A percentile compares a stretch with the other conserved stretches of the same genome.
phyloP scores from a whole-genome alignment of 179 eudicot species.

The Silene noctiflora region DNA sequence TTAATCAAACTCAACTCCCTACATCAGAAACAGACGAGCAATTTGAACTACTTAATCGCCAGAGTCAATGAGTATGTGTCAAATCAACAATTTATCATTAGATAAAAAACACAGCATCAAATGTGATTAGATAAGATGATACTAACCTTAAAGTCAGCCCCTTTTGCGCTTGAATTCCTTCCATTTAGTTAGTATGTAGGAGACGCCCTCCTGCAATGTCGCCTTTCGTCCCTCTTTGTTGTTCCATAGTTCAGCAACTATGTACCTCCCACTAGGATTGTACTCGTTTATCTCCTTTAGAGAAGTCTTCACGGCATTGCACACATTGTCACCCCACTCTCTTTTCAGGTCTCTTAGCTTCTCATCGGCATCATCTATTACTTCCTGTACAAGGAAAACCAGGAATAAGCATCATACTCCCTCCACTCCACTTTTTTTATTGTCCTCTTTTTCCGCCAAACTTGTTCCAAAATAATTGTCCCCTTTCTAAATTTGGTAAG shows the following conservation, averaged over 20 bases:
- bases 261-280: constrained; percentile 56
- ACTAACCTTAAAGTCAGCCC: constrained; percentile 29
- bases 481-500: background rate
- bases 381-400: constrained; percentile 33
- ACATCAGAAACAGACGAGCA: constrained; percentile 10
- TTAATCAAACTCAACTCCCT: background rate
- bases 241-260: constrained; percentile 50
- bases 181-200: constrained; percentile 42
- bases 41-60: background rate
- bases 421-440: too few relatives aligned
- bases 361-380: constrained; percentile 40
- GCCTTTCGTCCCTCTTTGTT: constrained; percentile 42
- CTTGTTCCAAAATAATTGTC: too few relatives aligned
- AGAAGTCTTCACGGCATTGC: constrained; percentile 41
- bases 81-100: too few relatives aligned
- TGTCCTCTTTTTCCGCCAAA: too few relatives aligned
- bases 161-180: constrained; percentile 34
- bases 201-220: constrained; percentile 50
- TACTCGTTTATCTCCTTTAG: constrained; percentile 49
- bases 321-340: constrained; percentile 44
- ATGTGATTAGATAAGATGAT: background rate
- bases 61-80: too few relatives aligned
- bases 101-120: background rate
- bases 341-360: constrained; percentile 35
- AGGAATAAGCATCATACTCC: background rate